A percentile compares a stretch with the other conserved stretches of the same genome.
These are phyloP conservation scores for Chalaropsis ovoidea DNA, from an alignment of 2,329 filamentous ascomycete species.

Conservation along the genomic window DNA sequence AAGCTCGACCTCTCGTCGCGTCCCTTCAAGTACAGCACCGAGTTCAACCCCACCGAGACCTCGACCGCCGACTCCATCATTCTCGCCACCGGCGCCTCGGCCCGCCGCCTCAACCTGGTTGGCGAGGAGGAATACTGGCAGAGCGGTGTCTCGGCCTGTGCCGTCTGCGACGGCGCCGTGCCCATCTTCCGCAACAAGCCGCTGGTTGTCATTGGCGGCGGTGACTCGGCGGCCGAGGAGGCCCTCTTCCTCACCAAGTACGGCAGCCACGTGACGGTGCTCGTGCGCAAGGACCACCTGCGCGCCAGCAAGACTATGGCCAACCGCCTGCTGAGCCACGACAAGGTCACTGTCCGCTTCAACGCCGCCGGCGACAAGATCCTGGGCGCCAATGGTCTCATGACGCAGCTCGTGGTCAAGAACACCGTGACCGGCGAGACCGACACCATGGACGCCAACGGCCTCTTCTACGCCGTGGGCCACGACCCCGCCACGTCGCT, in stretches of 20 bases:
- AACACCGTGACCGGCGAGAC: constrained; percentile 64
- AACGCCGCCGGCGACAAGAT: constrained; percentile 75
- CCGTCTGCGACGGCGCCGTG: constrained; percentile 92
- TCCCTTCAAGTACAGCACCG: constrained; percentile 89
- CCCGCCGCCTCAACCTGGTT: constrained; percentile 66
- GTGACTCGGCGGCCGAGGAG: constrained; percentile 95
- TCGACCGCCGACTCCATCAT: constrained; percentile 89
- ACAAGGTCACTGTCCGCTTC: constrained; percentile 85
- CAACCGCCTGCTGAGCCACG: constrained; percentile 66
- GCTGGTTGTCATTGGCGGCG: constrained; percentile 88
- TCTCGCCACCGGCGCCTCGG: constrained; percentile 90
- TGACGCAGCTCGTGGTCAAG: constrained; percentile 79
- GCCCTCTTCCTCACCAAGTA: constrained; percentile 97
- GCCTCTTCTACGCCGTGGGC: constrained; percentile 93
- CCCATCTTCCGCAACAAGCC: constrained; percentile 97
- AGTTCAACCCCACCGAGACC: constrained; percentile 71
- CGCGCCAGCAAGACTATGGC: constrained; percentile 90
- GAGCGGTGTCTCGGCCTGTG: constrained; percentile 89
- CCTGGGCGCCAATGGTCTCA: constrained; percentile 70
- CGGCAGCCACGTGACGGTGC: constrained; percentile 83
- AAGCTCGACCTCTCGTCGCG: constrained; percentile 73
- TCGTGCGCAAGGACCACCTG: constrained; percentile 78
- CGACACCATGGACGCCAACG: constrained; percentile 80
- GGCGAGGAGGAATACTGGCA: constrained; percentile 98
- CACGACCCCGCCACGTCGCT: constrained; percentile 89